Conservation (phyloP, 371 early-diverging fungal genomes). For the Zychaea mexicana region DNA sequence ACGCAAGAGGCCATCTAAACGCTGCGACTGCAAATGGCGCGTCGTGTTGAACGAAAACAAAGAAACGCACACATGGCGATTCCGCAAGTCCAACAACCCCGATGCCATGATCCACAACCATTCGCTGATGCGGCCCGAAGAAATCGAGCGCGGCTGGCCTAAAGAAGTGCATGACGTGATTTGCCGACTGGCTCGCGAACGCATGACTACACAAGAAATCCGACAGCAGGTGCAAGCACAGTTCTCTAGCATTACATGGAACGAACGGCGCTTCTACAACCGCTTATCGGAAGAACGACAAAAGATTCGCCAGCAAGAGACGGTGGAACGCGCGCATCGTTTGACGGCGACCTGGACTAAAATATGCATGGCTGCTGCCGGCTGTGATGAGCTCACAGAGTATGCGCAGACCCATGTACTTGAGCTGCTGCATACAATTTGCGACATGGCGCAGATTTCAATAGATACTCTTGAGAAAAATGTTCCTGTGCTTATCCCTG, state of each 20-base stretch:
- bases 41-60: slow-evolving; percentile 59
- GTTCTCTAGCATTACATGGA: slow-evolving; percentile 61
- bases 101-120: slow-evolving; percentile 64
- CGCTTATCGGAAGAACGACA: slow-evolving; percentile 64
- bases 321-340: slow-evolving; percentile 48
- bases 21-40: slow-evolving; percentile 70
- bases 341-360: slow-evolving; percentile 38
- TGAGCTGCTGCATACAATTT: slow-evolving; percentile 37
- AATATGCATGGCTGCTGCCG: slow-evolving; percentile 43
- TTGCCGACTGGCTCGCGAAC: slow-evolving; percentile 54
- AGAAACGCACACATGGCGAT: slow-evolving; percentile 50
- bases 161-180: slow-evolving; percentile 58
- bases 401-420: slow-evolving; percentile 50
- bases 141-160: slow-evolving; percentile 66
- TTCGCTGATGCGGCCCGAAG: slow-evolving; percentile 58
- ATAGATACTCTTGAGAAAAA: slow-evolving; percentile 4
- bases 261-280: slow-evolving; percentile 68
- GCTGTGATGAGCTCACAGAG: slow-evolving; percentile 47
- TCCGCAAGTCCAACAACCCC: slow-evolving; percentile 63
- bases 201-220: slow-evolving; percentile 59
- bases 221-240: slow-evolving; percentile 53
- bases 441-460: slow-evolving; percentile 32
- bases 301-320: slow-evolving; percentile 57
- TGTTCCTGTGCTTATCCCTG: not conserved
- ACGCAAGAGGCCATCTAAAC: slow-evolving; percentile 60